phyloP scores from a whole-genome alignment of 1,284 basidiomycete genomes.

The Prillingera fragicola region DNA sequence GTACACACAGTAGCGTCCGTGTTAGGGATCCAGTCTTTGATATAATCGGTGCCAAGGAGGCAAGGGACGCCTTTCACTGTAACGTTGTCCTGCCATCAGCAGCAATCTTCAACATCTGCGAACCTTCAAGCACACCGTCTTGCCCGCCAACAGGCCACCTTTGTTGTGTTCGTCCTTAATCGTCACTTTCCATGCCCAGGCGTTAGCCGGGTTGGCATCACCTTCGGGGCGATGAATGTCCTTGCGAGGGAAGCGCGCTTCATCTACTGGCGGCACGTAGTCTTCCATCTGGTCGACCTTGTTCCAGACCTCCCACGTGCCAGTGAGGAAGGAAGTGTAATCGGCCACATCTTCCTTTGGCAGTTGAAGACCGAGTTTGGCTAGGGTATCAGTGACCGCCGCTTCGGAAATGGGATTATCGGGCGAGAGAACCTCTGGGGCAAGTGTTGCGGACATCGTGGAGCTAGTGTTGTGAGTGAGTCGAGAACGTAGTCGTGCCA shows the following conservation, averaged over 20 bases:
- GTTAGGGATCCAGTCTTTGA: conserved; percentile 28
- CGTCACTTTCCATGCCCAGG: conserved; percentile 29
- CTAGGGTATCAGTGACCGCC: conserved; percentile 15
- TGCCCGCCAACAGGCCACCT: conserved; percentile 21
- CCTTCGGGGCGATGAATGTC: conserved; percentile 16
- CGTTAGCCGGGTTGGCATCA: conserved; percentile 26
- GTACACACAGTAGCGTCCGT: conserved; percentile 52
- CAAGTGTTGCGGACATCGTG: conserved; percentile 24
- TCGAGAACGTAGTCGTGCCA: too few species aligned
- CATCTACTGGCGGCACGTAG: conserved; percentile 28
- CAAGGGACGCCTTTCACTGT: conserved; percentile 29
- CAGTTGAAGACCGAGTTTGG: conserved; percentile 16
- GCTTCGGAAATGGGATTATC: conserved; percentile 26
- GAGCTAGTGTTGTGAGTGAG: background rate
- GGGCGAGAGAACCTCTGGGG: conserved; percentile 18
- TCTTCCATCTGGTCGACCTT: conserved; percentile 28
- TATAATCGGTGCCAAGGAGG: conserved; percentile 30
- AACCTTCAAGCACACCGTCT: conserved; percentile 34
- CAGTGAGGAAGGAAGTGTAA: conserved; percentile 22
- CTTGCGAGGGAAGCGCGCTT: conserved; percentile 24
- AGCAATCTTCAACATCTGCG: background rate
- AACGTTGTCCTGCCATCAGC: conserved; percentile 23
- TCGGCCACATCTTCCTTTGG: conserved; percentile 6
- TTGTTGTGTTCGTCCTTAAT: conserved; percentile 4
- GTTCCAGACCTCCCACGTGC: conserved; percentile 33